Base-by-base conservation (phyloP, 2,329 filamentous ascomycete species). In the Aspergillus sp. region DNA sequence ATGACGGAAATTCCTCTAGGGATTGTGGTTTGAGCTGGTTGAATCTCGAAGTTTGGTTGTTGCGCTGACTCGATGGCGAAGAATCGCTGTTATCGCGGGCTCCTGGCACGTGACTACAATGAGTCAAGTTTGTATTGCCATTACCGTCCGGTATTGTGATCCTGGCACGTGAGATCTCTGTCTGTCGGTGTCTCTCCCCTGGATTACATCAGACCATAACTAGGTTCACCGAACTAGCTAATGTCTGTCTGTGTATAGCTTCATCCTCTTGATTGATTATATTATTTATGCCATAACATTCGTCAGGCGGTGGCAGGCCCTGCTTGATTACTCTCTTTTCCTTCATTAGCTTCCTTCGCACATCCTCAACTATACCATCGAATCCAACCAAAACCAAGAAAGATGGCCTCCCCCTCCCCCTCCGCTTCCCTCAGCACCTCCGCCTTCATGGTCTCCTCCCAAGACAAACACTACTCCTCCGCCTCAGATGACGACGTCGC, bases 401-500 rank as follows among this genome's bases (percentile, higher is more conserved):
- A 36, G 32, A 36, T 30, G 23, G 9, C 65, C 58, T 47, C 50
- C 25, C 64, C 68, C 58, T 67, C 70, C 60, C 65, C 67, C 49
- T 70, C 72, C 59, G 69, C 72, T 48, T 78, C 76, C 30, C 72
- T 75, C 61, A 73, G 73, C 48, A 71, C 75, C 55, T 77, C 77
- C 36, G 69, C 76, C 48, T 78, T 75, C 62, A 76, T 79, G 70
- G 68, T 78, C 39, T 67, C 75, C 47, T 78, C 76, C 52, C 62
- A 58, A 48, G 70, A 70, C 55, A 66, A 64, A 43, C 67, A 63
- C 45, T 69, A 68, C 45, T 73, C 74, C 36, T 69, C 65, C 39
- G 69, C 67, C 48, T 74, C 75, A 25, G 72, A 76, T 4, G 76
- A 79, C 54, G 78, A 80, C 17, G 59, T 81, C 53, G 78, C 77